Evolutionary conservation across 768 basidiomycete genomes (phyloP), one percentile per base, ranked within the genome.

Genomic region (Russula compacta): DNA sequence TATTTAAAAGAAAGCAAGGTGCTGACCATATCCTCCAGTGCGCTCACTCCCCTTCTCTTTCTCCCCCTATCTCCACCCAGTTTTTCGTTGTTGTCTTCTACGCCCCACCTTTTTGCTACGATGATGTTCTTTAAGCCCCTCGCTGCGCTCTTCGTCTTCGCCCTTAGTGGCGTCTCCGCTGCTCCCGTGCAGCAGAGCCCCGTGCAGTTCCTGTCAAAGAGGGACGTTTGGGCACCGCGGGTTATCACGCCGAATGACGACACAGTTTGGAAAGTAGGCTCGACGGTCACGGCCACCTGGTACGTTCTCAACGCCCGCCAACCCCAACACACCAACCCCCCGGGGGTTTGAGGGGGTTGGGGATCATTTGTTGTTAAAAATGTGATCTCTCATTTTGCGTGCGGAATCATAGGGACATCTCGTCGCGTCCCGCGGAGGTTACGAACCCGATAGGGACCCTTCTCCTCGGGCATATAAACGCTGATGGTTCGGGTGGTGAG

Each of bases 281-380:
- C 73, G 8, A 72, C 64, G 3, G 76, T 78, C 63, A 77, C 71
- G 17, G 82, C 84, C 52, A 78, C 77, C 7, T 86, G 84, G 84
- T 83, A 61, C 56, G 78, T 60, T 24, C 19, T 8, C 8, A 43
- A 14, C 8, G 42, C 42, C n/a, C 6, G 43, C n/a, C 24, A 29
- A 29, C 24, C 24, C 3, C 19, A n/a, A n/a, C n/a, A n/a, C n/a
- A n/a, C 43, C 1, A n/a, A 15, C 43, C n/a, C 8, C 1, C n/a
- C 17, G 43, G 19, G 39, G 14, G n/a, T n/a, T n/a, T n/a, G n/a
- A n/a, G n/a, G n/a, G n/a, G n/a, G n/a, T n/a, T n/a, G n/a, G 39
- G 14, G 21, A 19, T 44, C 9, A 21, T 10, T 10, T 24, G 10
- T 44, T 12, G 11, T 29, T 29, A 43, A 2, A 12, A 24, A 21